Percentiles rank a stretch among this genome's conserved stretches.
These are phyloP conservation scores for Lachnellula subtilissima DNA, from an alignment of 2,329 filamentous ascomycete genomes.

Conservation along the genomic window DNA sequence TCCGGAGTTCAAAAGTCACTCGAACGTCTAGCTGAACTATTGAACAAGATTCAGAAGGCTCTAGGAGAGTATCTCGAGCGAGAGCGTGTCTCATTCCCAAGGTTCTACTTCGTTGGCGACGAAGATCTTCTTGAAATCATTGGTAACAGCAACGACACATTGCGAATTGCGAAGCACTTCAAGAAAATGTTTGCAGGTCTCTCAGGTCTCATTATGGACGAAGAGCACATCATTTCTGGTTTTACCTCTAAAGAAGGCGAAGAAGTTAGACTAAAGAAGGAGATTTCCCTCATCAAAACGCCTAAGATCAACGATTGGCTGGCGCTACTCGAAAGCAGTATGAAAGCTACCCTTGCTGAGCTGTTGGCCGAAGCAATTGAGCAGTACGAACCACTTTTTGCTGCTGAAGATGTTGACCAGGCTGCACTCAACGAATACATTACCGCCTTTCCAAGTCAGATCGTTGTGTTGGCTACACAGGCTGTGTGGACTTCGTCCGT, in stretches of 20 bases:
- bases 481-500: slow-evolving; percentile 89
- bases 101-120: slow-evolving; percentile 99
- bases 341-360: slow-evolving; percentile 92
- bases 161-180: slow-evolving; percentile 96
- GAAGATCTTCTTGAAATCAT: slow-evolving; percentile 99
- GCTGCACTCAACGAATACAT: slow-evolving; percentile 75
- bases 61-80: slow-evolving; percentile 97
- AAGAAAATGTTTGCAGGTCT: slow-evolving; percentile 99
- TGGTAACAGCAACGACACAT: slow-evolving; percentile 95
- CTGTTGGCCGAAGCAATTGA: slow-evolving; percentile 81
- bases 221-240: slow-evolving; percentile 82
- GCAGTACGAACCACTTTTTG: slow-evolving; percentile 75
- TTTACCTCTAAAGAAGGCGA: slow-evolving; percentile 97
- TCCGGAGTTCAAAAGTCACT: slow-evolving; percentile 93
- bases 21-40: slow-evolving; percentile 88
- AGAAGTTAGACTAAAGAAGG: slow-evolving; percentile 77
- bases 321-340: slow-evolving; percentile 82
- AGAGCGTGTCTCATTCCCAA: slow-evolving; percentile 93
- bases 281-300: slow-evolving; percentile 87
- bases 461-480: slow-evolving; percentile 91
- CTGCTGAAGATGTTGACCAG: slow-evolving; percentile 63
- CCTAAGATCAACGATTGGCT: slow-evolving; percentile 99
- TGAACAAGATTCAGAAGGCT: slow-evolving; percentile 99
- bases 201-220: slow-evolving; percentile 84
- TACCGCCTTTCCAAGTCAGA: slow-evolving; percentile 79